These are phyloP conservation scores for Cocos nucifera DNA, from an alignment of 176 grass and related monocot species.

Conservation along the genomic window DNA sequence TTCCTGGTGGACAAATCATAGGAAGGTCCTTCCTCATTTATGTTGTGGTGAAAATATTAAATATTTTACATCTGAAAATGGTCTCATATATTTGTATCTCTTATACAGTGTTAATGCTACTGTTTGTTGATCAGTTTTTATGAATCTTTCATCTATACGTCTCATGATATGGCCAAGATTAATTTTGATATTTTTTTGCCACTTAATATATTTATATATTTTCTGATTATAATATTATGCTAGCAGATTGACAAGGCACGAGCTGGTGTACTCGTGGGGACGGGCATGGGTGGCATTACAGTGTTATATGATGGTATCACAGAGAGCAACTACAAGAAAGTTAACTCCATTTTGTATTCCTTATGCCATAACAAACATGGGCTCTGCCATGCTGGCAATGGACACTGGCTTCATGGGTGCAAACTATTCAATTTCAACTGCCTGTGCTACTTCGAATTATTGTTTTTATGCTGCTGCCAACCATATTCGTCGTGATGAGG, in stretches of 20 bases:
- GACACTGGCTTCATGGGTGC: slow-evolving; percentile 62
- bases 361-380: slow-evolving; percentile 59
- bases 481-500: slow-evolving; percentile 54
- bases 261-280: slow-evolving; percentile 58
- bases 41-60: too few relatives aligned
- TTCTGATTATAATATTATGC: slow-evolving; percentile 9
- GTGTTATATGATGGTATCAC: slow-evolving; percentile 43
- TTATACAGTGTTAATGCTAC: too few relatives aligned
- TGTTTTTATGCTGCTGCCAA: slow-evolving; percentile 62
- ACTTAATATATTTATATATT: neutral
- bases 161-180: too few relatives aligned
- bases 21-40: too few relatives aligned
- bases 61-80: too few relatives aligned
- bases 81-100: too few relatives aligned
- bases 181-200: too few relatives aligned
- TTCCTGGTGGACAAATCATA: too few relatives aligned
- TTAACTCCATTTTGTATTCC: slow-evolving; percentile 64
- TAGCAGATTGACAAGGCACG: slow-evolving; percentile 38
- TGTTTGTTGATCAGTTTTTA: too few relatives aligned
- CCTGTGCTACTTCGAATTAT: slow-evolving; percentile 55
- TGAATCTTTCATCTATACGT: too few relatives aligned
- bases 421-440: slow-evolving; percentile 67
- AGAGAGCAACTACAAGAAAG: slow-evolving; percentile 52
- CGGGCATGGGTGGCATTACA: slow-evolving; percentile 50
- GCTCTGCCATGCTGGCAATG: slow-evolving; percentile 50